Base-by-base conservation (phyloP, 208 protist genomes). In the Endotrypanum monterogeii region DNA sequence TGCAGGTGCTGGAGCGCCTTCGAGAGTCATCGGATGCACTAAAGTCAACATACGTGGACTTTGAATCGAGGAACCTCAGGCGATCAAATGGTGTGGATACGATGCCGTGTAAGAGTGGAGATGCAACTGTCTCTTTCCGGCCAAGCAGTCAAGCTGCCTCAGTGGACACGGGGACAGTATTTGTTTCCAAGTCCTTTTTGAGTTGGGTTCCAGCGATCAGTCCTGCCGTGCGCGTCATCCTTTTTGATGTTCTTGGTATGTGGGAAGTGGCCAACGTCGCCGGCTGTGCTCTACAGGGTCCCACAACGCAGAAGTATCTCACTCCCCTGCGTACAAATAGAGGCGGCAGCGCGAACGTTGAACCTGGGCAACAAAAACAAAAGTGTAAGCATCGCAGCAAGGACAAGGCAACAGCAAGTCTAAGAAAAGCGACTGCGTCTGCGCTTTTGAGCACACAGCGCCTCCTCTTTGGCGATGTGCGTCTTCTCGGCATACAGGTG, bases 201-300 rank as follows among this genome's bases (percentile, higher is more conserved):
- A 61, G 72, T 16, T 83, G 84, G 54, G 71, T 94, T 35, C 86
- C 86, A n/a, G 74, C 50, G 52, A 61, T 94, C 11, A 90, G 88
- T 44, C 92, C 92, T 8, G 67, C 84, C 3, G 86, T 94, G 52
- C 92, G 89, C 56, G 81, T 85, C 41, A 56, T 94, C 37, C 67
- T 96, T 28, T 92, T 91, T 69, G 92, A 96, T 63, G 69, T 93
- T 39, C 91, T 96, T 68, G 81, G 74, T 32, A 74, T 96, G 32
- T 71, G 62, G 62, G 82, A 83, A 8, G 88, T 87, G 30, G 79
- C 79, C 65, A 83, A 74, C 48, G 70, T 78, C 30, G 83, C 85
- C 39, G 89, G 87, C 41, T 93, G 93, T 57, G 79, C 28, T 41
- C 28, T 30, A 23, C 66, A 30, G 51, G 25, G 44, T 28, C 20